Conservation (phyloP, 2,329 filamentous ascomycete genomes). For the Phialophora macrospora region DNA sequence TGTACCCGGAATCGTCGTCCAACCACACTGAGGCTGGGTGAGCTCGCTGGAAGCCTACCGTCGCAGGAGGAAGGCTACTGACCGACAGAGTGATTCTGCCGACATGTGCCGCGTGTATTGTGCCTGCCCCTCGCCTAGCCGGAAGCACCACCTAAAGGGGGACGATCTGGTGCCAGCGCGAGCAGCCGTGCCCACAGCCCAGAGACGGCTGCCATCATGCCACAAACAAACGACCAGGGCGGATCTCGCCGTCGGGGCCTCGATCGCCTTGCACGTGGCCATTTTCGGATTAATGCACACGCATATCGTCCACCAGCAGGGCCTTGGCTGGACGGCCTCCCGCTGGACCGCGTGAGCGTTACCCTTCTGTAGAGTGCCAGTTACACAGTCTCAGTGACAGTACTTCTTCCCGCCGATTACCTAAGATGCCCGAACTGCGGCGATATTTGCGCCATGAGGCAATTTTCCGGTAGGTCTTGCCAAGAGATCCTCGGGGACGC, state of each 20-base stretch:
- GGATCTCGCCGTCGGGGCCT: neutral
- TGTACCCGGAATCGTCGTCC: constrained; percentile 6
- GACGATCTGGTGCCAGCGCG: neutral
- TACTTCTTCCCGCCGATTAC: neutral
- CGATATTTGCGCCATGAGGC: neutral
- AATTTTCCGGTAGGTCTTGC: neutral
- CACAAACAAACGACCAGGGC: neutral
- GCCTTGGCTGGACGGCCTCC: neutral
- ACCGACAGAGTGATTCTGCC: neutral
- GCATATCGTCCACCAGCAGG: neutral
- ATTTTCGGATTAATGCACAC: neutral
- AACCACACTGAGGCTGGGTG: neutral
- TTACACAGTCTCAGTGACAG: too few species aligned
- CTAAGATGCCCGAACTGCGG: neutral
- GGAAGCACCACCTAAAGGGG: neutral
- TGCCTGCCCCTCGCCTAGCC: neutral
- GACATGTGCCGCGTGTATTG: constrained; percentile 2
- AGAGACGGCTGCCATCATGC: constrained; percentile 2
- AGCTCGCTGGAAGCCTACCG: neutral
- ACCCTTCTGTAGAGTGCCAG: neutral
- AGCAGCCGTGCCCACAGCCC: neutral
- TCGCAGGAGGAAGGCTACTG: neutral
- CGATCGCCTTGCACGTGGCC: neutral
- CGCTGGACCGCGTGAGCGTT: neutral
- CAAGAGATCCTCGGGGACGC: neutral